Conservation (phyloP, 371 early-diverging fungal species). For the Circinella umbellata region DNA sequence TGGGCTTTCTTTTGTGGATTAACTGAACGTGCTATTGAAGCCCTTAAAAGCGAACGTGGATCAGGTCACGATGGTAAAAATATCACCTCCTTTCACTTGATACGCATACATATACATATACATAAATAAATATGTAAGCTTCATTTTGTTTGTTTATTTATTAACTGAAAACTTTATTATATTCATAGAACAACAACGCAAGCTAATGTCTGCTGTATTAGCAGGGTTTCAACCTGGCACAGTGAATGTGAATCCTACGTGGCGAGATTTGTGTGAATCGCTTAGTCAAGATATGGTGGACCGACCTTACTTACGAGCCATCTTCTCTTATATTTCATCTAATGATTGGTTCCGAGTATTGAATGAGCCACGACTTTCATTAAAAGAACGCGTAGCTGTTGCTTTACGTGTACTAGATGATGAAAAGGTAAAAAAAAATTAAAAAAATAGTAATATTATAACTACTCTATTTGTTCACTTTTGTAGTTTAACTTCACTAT, state of each 20-base stretch:
- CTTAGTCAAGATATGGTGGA: slow-evolving; percentile 68
- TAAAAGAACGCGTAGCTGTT: slow-evolving; percentile 77
- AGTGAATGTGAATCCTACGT: slow-evolving; percentile 44
- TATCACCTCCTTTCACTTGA: too few species aligned
- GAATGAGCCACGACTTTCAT: slow-evolving; percentile 61
- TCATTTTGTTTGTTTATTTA: too few species aligned
- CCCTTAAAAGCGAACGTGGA: slow-evolving; percentile 56
- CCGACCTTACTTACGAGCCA: slow-evolving; percentile 74
- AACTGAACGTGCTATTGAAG: slow-evolving; percentile 74
- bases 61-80: slow-evolving; percentile 52
- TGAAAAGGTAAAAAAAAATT: slow-evolving; percentile 53
- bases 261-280: slow-evolving; percentile 67
- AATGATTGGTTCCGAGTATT: slow-evolving; percentile 77
- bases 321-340: slow-evolving; percentile 80
- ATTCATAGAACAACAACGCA: slow-evolving; percentile 69
- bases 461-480: too few species aligned
- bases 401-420: slow-evolving; percentile 80
- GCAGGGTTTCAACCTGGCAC: slow-evolving; percentile 62
- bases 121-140: too few species aligned
- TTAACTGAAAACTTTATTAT: neutral
- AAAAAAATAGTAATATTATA: too few species aligned
- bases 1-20: slow-evolving; percentile 85
- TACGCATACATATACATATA: too few species aligned
- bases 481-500: too few species aligned
- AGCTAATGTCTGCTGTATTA: slow-evolving; percentile 79